Evolutionary conservation across 2,329 filamentous ascomycete genomes (phyloP).

Genomic region (Beauveria rudraprayagi): DNA sequence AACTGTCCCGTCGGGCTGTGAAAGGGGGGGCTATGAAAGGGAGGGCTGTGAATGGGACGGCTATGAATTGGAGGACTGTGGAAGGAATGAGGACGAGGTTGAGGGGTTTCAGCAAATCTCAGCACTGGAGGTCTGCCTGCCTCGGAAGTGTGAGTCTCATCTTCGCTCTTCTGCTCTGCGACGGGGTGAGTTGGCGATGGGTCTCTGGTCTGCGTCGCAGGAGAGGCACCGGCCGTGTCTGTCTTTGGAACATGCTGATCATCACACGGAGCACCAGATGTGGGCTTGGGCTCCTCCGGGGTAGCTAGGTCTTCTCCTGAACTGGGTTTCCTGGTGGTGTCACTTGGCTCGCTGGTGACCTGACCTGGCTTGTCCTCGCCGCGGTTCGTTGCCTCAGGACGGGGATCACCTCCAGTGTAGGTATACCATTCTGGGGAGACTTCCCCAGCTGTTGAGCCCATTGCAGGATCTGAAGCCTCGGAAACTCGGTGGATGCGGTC

Average conservation of each 20-base stretch:
- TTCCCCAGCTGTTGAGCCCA: background rate
- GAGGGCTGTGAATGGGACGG: background rate
- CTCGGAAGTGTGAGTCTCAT: background rate
- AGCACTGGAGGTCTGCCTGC: background rate
- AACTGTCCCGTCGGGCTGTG: background rate
- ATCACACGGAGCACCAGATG: background rate
- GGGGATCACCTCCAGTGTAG: background rate
- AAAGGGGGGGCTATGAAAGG: no score
- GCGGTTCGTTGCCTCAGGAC: background rate
- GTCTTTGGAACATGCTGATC: background rate
- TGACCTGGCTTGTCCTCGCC: background rate
- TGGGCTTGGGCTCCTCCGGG: background rate
- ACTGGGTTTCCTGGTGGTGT: background rate
- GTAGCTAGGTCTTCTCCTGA: background rate
- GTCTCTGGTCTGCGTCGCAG: background rate
- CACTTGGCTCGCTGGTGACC: background rate
- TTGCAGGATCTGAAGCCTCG: background rate
- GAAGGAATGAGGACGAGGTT: background rate
- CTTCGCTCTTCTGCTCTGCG: background rate
- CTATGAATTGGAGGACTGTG: background rate
- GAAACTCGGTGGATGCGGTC: background rate
- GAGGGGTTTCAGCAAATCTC: background rate
- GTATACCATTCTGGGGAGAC: constrained; percentile 1
- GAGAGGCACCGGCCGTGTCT: background rate
- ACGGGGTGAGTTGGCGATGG: background rate